Percentiles rank a stretch among this genome's conserved stretches.
phyloP scores from a whole-genome alignment of 2,329 filamentous ascomycete species.

The Sporothrix pallida region DNA sequence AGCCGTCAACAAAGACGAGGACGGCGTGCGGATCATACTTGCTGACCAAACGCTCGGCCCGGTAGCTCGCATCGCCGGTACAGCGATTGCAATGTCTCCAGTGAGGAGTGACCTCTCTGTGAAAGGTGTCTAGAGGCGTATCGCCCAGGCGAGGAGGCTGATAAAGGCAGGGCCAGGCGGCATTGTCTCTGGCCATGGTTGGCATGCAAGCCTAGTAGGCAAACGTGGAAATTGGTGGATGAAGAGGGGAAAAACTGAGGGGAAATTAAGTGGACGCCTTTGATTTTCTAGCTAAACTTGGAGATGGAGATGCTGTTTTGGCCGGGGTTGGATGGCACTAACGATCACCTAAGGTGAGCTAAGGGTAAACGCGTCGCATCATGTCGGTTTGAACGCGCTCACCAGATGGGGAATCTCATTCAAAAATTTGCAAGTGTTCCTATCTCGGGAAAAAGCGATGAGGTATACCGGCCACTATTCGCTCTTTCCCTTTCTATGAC shows the following conservation, averaged over 20 bases:
- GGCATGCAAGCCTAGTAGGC: not conserved
- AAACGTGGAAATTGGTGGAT: too few species aligned
- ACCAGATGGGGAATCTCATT: too few species aligned
- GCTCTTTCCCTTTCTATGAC: too few species aligned
- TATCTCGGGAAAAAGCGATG: too few species aligned
- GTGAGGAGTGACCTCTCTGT: not conserved
- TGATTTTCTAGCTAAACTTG: not conserved
- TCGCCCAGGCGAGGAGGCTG: too few species aligned
- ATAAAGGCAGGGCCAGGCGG: too few species aligned
- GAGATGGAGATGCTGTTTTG: not conserved
- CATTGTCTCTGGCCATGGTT: not conserved
- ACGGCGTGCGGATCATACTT: not conserved
- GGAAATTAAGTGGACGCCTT: not conserved
- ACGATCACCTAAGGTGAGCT: too few species aligned
- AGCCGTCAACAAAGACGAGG: not conserved
- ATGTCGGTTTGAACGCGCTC: too few species aligned
- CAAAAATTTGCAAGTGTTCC: too few species aligned
- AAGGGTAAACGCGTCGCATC: too few species aligned
- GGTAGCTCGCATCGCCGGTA: not conserved
- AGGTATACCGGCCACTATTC: too few species aligned
- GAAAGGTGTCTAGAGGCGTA: too few species aligned
- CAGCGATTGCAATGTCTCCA: not conserved
- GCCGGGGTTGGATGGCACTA: not conserved
- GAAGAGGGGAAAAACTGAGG: not conserved
- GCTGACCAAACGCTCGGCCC: not conserved